Base-by-base conservation (phyloP, 1,284 basidiomycete species). In the Rhizoctonia solani region DNA sequence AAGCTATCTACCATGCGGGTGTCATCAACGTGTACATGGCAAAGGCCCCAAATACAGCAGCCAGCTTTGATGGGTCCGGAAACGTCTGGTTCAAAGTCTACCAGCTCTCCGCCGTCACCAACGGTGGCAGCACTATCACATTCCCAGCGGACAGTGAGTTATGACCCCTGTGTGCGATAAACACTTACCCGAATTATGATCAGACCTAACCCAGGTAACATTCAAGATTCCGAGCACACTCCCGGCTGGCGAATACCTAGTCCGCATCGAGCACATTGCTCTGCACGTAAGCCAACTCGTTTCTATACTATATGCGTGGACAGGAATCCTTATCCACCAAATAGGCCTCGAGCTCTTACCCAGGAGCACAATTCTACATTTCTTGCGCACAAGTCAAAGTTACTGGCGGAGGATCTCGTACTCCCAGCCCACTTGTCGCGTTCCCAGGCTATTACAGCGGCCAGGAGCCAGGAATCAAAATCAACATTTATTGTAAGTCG, bases 31-130 rank as follows among this genome's bases (percentile, higher is more conserved):
- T 78, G 6, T 81, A 81, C 72, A 78, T 82, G 80, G 76, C 76
- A 4, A 70, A 75, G 25, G 81, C 80, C n/a, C 72, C 72, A 27
- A 79, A 78, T 32, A 78, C 78, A 32, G 80, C 80, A 54, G 77
- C 77, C 47, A 76, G 75, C 66, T 74, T 71, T 34, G 81, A 79
- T 42, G 81, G 79, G 14, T 75, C 77, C 13, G 79, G 79, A 21
- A 73, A 75, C 46, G 81, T 79, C 14, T 82, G 81, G 81, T 82
- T 82, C 77, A 82, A 82, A 75, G 78, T 81, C 41, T 79, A 78
- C 77, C 77, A 82, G 72, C 65, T 76, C 1, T 79, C 81, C 8
- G 72, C 72, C 4, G 79, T 72, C 66, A 73, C 75, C 19, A 65
- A 77, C 30, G 75, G 75, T 37, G 76, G 75, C 6, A 74, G 74